phyloP scores from a whole-genome alignment of 2,329 filamentous ascomycete genomes.

The Alternaria infectoria region DNA sequence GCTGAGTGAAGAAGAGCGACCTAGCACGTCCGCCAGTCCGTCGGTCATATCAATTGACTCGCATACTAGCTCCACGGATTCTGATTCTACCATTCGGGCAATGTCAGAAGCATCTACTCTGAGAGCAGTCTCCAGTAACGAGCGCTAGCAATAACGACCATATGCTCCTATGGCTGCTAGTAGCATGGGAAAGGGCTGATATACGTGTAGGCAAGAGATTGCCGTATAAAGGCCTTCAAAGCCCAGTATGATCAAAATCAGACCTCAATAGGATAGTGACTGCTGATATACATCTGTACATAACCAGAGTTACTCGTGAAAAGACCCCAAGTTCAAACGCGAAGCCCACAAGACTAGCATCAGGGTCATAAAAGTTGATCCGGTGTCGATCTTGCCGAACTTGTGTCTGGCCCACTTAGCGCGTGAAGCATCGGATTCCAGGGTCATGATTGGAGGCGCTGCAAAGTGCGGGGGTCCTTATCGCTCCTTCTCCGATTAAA shows the following conservation, averaged over 20 bases:
- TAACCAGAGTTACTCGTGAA: not conserved
- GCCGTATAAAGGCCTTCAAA: not conserved
- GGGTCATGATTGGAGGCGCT: constrained; percentile 13
- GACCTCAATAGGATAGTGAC: not conserved
- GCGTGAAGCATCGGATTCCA: not conserved
- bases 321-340: not conserved
- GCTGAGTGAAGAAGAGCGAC: constrained; percentile 15
- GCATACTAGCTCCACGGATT: constrained; percentile 19
- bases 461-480: constrained; percentile 18
- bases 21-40: constrained; percentile 18
- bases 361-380: not conserved
- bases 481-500: constrained; percentile 7
- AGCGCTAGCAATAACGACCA: constrained; percentile 5
- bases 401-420: constrained; percentile 9
- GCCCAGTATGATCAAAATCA: not conserved
- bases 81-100: constrained; percentile 16
- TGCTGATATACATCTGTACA: not conserved
- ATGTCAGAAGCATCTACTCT: constrained; percentile 29
- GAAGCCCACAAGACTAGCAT: not conserved
- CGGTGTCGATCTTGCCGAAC: not conserved
- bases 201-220: not conserved
- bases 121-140: constrained; percentile 37
- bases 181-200: not conserved
- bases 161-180: not conserved
- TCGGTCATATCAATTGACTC: constrained; percentile 34